phyloP scores from a whole-genome alignment of 495 filamentous ascomycete species.

The Podospora pseudopauciseta region DNA sequence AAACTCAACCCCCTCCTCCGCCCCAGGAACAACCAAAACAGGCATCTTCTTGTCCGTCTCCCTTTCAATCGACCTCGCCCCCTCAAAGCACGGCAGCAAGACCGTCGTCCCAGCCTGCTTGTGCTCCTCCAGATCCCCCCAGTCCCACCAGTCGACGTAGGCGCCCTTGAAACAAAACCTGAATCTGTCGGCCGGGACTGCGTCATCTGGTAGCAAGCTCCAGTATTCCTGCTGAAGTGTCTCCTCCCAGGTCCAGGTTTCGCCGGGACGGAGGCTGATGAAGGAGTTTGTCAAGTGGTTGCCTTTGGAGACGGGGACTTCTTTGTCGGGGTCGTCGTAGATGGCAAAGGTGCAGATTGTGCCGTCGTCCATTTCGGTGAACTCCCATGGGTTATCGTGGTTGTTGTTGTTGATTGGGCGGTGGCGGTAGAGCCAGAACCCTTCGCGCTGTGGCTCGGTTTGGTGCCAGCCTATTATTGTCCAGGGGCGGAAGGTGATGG shows the following conservation, averaged over 20 bases:
- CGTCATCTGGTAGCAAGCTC: background rate
- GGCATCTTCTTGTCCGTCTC: background rate
- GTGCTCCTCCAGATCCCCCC: background rate
- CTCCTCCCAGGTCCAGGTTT: background rate
- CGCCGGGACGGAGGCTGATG: background rate
- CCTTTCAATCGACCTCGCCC: background rate
- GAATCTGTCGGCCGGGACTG: background rate
- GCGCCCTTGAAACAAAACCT: background rate
- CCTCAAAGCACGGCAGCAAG: background rate
- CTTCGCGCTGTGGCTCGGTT: background rate
- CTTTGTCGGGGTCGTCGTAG: background rate
- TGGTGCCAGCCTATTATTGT: background rate
- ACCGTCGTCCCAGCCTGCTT: background rate
- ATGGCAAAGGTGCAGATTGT: background rate
- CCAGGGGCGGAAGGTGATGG: background rate
- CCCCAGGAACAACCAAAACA: background rate
- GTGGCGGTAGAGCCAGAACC: background rate
- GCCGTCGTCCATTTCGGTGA: background rate
- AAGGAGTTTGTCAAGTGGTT: background rate
- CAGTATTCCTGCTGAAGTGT: background rate
- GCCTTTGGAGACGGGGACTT: background rate
- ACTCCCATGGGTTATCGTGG: background rate
- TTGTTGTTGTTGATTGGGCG: background rate
- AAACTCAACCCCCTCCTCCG: background rate
- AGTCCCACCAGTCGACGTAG: background rate